phyloP scores from a whole-genome alignment of 2,329 filamentous ascomycete genomes.

The Fusarium hostae region DNA sequence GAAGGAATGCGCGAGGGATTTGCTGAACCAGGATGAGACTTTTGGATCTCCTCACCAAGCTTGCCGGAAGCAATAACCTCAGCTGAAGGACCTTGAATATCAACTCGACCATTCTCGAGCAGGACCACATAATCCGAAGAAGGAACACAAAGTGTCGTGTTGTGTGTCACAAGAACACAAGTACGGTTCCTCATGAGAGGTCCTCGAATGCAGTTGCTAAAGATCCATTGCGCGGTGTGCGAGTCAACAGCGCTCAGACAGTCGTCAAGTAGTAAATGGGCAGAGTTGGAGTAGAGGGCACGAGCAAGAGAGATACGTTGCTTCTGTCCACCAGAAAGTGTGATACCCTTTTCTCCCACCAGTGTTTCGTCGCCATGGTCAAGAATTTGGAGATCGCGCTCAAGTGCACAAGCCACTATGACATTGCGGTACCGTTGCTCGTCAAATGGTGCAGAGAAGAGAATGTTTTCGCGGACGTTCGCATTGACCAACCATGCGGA shows the following conservation, averaged over 20 bases:
- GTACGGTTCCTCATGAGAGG: slow-evolving; percentile 89
- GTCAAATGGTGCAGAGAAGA: slow-evolving; percentile 86
- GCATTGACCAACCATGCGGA: slow-evolving; percentile 97
- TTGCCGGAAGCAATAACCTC: slow-evolving; percentile 88
- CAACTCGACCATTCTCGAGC: slow-evolving; percentile 86
- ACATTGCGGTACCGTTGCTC: slow-evolving; percentile 87
- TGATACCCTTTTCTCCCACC: slow-evolving; percentile 97
- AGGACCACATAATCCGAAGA: slow-evolving; percentile 83
- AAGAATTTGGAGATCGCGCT: slow-evolving; percentile 91
- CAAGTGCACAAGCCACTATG: slow-evolving; percentile 88
- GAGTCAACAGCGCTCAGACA: slow-evolving; percentile 97
- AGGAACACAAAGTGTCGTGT: slow-evolving; percentile 87
- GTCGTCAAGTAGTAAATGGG: slow-evolving; percentile 91
- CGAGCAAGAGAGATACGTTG: slow-evolving; percentile 97
- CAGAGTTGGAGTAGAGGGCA: slow-evolving; percentile 94
- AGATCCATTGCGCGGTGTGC: slow-evolving; percentile 98
- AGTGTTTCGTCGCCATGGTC: slow-evolving; percentile 92
- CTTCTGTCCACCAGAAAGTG: slow-evolving; percentile 95
- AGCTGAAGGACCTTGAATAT: slow-evolving; percentile 78
- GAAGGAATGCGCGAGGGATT: slow-evolving; percentile 80
- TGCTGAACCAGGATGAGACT: slow-evolving; percentile 75
- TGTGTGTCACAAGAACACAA: slow-evolving; percentile 96
- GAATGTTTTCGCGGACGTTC: slow-evolving; percentile 94
- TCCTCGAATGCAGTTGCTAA: slow-evolving; percentile 89
- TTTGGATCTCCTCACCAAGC: slow-evolving; percentile 85